phyloP scores from a whole-genome alignment of 78 protist genomes.

The Emiliania huxleyi region DNA sequence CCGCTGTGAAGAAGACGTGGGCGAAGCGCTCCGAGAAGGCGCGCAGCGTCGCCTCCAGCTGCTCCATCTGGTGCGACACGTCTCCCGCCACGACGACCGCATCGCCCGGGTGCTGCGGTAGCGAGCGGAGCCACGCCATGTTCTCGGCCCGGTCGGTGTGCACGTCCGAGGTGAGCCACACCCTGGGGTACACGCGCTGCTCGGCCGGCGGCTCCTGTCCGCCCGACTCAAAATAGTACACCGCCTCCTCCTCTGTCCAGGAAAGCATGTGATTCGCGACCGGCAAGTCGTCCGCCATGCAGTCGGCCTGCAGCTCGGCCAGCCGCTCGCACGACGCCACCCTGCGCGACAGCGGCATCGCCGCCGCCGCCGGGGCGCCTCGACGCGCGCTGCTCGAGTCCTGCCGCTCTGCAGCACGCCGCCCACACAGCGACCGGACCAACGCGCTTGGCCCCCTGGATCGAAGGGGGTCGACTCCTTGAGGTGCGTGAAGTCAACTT shows the following conservation, averaged over 20 bases:
- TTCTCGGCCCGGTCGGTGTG: background rate
- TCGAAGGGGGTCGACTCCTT: too few species aligned
- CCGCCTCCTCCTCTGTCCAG: background rate
- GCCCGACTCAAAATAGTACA: background rate
- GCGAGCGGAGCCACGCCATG: background rate
- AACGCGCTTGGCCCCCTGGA: too few species aligned
- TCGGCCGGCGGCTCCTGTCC: background rate
- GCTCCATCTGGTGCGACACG: background rate
- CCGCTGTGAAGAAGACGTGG: slow-evolving; percentile 8
- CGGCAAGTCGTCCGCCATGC: background rate
- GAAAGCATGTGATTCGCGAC: background rate
- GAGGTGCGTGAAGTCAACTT: too few species aligned
- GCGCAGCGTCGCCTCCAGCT: background rate
- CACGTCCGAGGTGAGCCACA: background rate
- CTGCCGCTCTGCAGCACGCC: too few species aligned
- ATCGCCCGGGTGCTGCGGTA: background rate
- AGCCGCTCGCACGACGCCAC: background rate
- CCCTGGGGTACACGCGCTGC: background rate
- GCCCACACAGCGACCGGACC: too few species aligned
- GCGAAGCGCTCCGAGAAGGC: background rate
- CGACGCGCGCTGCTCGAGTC: too few species aligned
- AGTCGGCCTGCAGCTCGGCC: background rate
- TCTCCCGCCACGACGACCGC: background rate
- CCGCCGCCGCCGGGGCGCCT: too few species aligned
- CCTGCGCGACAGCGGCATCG: background rate